Conservation (phyloP, 495 filamentous ascomycete genomes). For the Aspergillus cavernicola region DNA sequence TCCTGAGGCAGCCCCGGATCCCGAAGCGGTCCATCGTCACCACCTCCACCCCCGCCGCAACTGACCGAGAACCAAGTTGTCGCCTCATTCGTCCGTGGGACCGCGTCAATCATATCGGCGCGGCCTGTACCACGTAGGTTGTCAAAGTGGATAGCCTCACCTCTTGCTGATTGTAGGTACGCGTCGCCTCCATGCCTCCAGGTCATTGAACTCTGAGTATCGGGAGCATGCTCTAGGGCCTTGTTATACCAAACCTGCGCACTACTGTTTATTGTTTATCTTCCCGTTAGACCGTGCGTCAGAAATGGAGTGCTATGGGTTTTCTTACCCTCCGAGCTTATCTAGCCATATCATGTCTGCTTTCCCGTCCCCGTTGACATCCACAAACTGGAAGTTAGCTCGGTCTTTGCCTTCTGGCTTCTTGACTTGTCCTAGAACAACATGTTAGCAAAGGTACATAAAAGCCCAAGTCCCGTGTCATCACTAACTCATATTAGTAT, state of each 20-base stretch:
- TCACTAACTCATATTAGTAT: no score
- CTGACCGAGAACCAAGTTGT: background rate
- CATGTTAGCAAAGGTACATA: no score
- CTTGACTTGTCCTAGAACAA: no score
- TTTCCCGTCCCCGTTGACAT: background rate
- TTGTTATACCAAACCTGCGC: background rate
- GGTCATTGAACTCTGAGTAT: background rate
- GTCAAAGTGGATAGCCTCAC: background rate
- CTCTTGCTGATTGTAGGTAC: background rate
- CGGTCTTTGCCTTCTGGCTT: background rate
- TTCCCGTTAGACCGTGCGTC: background rate
- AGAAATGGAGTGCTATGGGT: background rate
- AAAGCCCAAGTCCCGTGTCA: no score
- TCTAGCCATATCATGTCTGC: background rate
- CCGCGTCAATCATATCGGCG: background rate
- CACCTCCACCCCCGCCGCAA: background rate
- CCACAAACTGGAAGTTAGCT: background rate
- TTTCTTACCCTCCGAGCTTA: background rate
- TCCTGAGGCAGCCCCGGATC: background rate
- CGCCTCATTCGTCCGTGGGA: background rate
- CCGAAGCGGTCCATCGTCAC: background rate
- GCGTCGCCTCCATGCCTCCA: background rate
- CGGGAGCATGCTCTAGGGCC: background rate
- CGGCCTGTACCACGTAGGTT: background rate
- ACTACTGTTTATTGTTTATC: background rate